Conservation (phyloP, 495 filamentous ascomycete genomes). For the Aspergillus taichungensis region DNA sequence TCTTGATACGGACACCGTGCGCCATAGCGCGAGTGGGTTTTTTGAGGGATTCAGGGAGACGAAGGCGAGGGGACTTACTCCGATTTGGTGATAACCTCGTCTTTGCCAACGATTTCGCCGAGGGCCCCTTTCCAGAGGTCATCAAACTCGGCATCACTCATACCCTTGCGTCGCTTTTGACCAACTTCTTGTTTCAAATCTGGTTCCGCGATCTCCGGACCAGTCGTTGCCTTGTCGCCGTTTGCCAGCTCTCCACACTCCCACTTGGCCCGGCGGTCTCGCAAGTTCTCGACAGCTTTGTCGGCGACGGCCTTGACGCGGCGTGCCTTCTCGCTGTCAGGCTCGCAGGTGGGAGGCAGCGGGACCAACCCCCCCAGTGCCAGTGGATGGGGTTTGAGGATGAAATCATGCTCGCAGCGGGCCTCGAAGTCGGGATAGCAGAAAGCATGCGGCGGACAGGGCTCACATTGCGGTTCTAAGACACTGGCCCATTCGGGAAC, state of each 20-base stretch:
- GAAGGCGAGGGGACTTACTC: slow-evolving; percentile 56
- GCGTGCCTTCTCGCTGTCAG: slow-evolving; percentile 85
- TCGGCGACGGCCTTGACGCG: slow-evolving; percentile 81
- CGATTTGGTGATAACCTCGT: slow-evolving; percentile 65
- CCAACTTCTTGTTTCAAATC: slow-evolving; percentile 67
- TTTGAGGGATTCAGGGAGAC: slow-evolving; percentile 1
- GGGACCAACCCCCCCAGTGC: slow-evolving; percentile 74
- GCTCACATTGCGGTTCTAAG: slow-evolving; percentile 76
- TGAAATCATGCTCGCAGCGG: slow-evolving; percentile 77
- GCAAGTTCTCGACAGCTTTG: slow-evolving; percentile 76
- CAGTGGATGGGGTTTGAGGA: slow-evolving; percentile 76
- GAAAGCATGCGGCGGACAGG: slow-evolving; percentile 83
- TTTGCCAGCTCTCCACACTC: slow-evolving; percentile 77
- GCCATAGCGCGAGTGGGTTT: not conserved
- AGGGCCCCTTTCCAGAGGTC: slow-evolving; percentile 83
- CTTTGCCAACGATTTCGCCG: slow-evolving; percentile 70
- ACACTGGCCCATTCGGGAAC: slow-evolving; percentile 60
- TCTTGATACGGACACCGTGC: not conserved
- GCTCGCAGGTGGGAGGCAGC: slow-evolving; percentile 85
- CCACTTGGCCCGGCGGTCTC: slow-evolving; percentile 76
- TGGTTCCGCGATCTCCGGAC: slow-evolving; percentile 61
- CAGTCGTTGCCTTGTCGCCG: slow-evolving; percentile 46
- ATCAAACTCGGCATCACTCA: slow-evolving; percentile 83
- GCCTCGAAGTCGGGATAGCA: slow-evolving; percentile 72
- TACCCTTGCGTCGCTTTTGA: slow-evolving; percentile 63